These are phyloP conservation scores for Penicillium palitans DNA, from an alignment of 2,329 filamentous ascomycete genomes.

Conservation along the genomic window DNA sequence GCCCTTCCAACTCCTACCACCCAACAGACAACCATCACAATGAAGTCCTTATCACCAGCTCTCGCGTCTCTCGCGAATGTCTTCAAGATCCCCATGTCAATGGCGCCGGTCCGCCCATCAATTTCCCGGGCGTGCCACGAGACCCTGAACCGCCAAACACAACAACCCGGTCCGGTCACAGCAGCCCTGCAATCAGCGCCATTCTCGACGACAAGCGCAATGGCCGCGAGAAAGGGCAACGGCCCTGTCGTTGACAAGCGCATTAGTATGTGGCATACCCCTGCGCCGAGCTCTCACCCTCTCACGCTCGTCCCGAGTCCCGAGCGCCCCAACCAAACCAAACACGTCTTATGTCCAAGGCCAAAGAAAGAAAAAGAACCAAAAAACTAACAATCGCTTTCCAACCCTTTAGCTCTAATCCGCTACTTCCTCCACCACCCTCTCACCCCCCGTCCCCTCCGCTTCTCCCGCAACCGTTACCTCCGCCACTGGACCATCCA, in stretches of 20 bases:
- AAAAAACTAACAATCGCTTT: slow-evolving; percentile 18
- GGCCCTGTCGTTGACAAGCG: slow-evolving; percentile 39
- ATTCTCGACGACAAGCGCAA: slow-evolving; percentile 43
- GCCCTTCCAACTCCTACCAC: slow-evolving; percentile 19
- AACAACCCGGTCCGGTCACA: slow-evolving; percentile 24
- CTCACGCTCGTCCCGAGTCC: neutral
- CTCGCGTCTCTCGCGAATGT: slow-evolving; percentile 48
- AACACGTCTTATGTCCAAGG: slow-evolving; percentile 6
- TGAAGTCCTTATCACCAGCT: slow-evolving; percentile 41
- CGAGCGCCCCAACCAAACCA: neutral
- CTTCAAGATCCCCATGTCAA: slow-evolving; percentile 45
- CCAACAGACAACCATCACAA: slow-evolving; percentile 26
- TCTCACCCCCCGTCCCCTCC: slow-evolving; percentile 71
- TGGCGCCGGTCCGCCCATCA: slow-evolving; percentile 31
- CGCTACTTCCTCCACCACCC: slow-evolving; percentile 71
- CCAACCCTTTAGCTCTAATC: slow-evolving; percentile 55
- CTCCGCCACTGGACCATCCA: slow-evolving; percentile 99
- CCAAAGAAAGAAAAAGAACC: slow-evolving; percentile 12
- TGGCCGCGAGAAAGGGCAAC: slow-evolving; percentile 42
- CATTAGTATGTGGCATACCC: slow-evolving; percentile 44
- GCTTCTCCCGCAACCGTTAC: slow-evolving; percentile 81
- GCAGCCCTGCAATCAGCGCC: slow-evolving; percentile 27
- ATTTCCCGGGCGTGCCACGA: slow-evolving; percentile 26
- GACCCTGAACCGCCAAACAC: slow-evolving; percentile 22
- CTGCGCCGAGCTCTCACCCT: neutral